phyloP scores from a whole-genome alignment of 1,284 basidiomycete species.

The Hymenochaete sp. region DNA sequence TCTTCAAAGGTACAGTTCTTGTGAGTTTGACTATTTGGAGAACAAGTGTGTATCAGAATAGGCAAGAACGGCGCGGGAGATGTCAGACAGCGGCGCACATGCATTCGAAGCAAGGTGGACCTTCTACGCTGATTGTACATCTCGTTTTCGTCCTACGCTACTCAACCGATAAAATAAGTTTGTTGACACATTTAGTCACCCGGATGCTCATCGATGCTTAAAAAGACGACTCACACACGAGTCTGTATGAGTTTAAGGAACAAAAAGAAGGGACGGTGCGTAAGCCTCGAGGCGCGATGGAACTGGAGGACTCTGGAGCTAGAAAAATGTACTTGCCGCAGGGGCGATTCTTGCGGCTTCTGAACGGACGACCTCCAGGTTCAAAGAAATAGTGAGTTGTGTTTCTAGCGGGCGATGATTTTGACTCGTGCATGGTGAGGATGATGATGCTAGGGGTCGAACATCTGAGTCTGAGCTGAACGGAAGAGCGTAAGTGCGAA shows the following conservation, averaged over 20 bases:
- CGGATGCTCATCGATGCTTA: too few relatives aligned
- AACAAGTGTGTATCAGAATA: neutral
- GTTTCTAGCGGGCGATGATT: too few relatives aligned
- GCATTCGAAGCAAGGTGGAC: constrained; percentile 23
- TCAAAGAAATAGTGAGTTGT: constrained; percentile 9
- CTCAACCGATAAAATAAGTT: too few relatives aligned
- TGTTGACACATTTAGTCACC: too few relatives aligned
- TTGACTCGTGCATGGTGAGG: too few relatives aligned
- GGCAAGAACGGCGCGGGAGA: neutral
- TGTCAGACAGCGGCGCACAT: constrained; percentile 17
- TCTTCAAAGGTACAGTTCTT: constrained; percentile 24
- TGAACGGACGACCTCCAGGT: constrained; percentile 9
- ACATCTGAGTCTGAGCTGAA: too few relatives aligned
- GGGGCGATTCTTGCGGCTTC: constrained; percentile 5
- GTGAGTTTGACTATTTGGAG: constrained; percentile 20
- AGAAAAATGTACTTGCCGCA: constrained; percentile 5
- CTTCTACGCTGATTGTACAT: constrained; percentile 21
- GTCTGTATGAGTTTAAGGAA: neutral
- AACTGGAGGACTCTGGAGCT: neutral
- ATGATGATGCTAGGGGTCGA: too few relatives aligned
- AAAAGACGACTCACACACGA: neutral
- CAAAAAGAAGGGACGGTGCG: neutral
- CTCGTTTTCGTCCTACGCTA: constrained; percentile 22
- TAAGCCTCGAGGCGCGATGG: neutral
- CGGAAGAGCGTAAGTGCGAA: too few relatives aligned